Evolutionary conservation across 176 grass and related monocot genomes (phyloP), one percentile per base, ranked within the genome.

Genomic region (Musa itinerans): DNA sequence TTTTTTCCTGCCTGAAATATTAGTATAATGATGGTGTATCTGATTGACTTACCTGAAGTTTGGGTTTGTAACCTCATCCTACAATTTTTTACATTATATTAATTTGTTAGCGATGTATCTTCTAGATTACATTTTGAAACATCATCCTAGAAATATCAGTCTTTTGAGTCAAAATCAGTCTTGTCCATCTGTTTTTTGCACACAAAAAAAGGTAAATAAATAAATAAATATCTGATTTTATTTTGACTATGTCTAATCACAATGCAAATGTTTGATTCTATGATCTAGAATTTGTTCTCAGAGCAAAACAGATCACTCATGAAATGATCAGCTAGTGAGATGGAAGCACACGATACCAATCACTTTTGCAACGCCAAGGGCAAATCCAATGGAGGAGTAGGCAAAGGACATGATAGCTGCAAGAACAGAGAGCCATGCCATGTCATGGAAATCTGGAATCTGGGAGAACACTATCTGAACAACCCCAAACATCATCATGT

Each of bases 331-430:
- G 34, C 34, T 43, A 5, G 34, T 43, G 50, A 49, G 14, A 69
- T 54, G 51, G 24, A 72, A 22, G 55, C 50, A 4, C 64, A 71
- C 16, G 25, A 2, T 88, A 96, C 92, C 82, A 13, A 96, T 91
- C 53, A 87, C 85, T 65, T 27, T 96, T 29, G 88, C 49, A 8
- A 91, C 2, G 43, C 88, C 92, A 1, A 96, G 88, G 1, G 65
- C 88, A 13, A 96, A 49, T 3, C 92, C 92, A 24, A 91, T 91
- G 81, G 85, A 85, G 13, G 91, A 78, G 69, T 95, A 95, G 43
- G 83, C 81, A 83, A 95, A 95, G 2, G 91, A 95, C 91, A 96
- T 96, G 83, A 86, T 73, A 1, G 88, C 92, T 1, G 92, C 92
- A n/a, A 86, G 21, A 72, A 96, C 56, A 10, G 92, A 96, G 57